Percentiles rank a stretch among this genome's conserved stretches.
Evolutionary conservation across 768 basidiomycete genomes (phyloP).

Genomic region (Lactarius evosmus): DNA sequence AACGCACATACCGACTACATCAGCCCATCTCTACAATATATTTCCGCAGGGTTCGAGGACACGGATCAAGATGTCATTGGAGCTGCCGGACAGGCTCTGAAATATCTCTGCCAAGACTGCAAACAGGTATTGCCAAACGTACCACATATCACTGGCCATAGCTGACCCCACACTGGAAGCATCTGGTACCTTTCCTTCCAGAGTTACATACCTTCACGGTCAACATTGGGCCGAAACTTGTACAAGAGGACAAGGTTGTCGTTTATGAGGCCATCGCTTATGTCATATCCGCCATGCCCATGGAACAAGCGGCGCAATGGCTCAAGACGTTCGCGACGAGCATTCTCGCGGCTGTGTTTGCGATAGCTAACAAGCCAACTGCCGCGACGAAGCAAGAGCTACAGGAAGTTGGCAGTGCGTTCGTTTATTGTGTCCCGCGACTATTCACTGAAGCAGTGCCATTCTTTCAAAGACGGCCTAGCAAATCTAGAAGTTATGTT

Average conservation of each 20-base stretch:
- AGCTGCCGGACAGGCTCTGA: slow-evolving; percentile 93
- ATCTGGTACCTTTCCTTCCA: slow-evolving; percentile 87
- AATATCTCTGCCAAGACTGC: slow-evolving; percentile 96
- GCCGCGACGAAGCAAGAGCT: slow-evolving; percentile 69
- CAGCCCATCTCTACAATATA: slow-evolving; percentile 80
- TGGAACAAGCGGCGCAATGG: slow-evolving; percentile 81
- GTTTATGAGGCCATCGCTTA: slow-evolving; percentile 95
- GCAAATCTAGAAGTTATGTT: slow-evolving; percentile 96
- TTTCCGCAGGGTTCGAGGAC: slow-evolving; percentile 88
- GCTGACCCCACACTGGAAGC: slow-evolving; percentile 43
- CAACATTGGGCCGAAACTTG: slow-evolving; percentile 72
- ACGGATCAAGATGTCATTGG: slow-evolving; percentile 78
- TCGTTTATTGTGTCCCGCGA: not conserved
- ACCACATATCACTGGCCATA: slow-evolving; percentile 7
- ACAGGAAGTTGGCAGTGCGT: slow-evolving; percentile 63
- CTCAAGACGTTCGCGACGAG: slow-evolving; percentile 85
- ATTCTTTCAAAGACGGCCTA: slow-evolving; percentile 59
- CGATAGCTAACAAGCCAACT: slow-evolving; percentile 50
- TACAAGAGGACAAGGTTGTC: slow-evolving; percentile 84
- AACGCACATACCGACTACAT: slow-evolving; percentile 86
- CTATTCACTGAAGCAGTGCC: slow-evolving; percentile 20
- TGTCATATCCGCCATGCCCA: slow-evolving; percentile 92
- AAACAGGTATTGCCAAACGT: slow-evolving; percentile 55
- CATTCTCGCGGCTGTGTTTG: slow-evolving; percentile 74
- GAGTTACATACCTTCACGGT: slow-evolving; percentile 87